Evolutionary conservation across 176 grass and related monocot genomes (phyloP), one percentile per base, ranked within the genome.

Genomic region (Sorghum bicolor): DNA sequence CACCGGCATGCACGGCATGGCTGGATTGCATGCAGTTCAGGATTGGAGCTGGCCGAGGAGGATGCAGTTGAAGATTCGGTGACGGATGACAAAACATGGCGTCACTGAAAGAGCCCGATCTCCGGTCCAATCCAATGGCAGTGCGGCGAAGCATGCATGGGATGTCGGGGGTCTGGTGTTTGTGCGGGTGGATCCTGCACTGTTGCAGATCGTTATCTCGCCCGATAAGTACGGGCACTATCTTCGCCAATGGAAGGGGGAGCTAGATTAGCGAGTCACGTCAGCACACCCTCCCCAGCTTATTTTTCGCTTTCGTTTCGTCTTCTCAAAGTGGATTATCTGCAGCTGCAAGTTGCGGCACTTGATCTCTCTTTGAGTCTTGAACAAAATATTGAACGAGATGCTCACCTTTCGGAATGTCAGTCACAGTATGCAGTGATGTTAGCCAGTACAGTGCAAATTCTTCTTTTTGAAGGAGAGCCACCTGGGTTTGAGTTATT

Each of bases 201-300:
- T 90, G 45, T 48, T 45, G 4, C 17, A 3, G 84, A 90, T 87
- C 68, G 75, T 77, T 79, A 87, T 90, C 88, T 52, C 31, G 36
- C 38, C 10, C 8, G 88, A 83, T 73, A 79, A 79, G 84, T 83
- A 86, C 75, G 74, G 84, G 30, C 80, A 90, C 80, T 83, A 74
- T 16, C 79, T 74, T 73, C 34, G 4, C 25, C 53, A n/a, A 75
- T 36, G 30, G 29, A 25, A 76, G 72, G 26, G 43, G 33, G 53
- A 61, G 53, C 28, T 67, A 26, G 83, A 74, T 83, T 74, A 78
- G 69, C 67, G 22, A 19, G 84, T 90, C 88, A 74, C 84, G 52
- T 83, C 79, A 57, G 47, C 47, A 11, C 39, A 41, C 39, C 41
- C 41, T 3, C 5, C 45, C 4, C 15, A 48, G 44, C 4, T 48